phyloP scores from a whole-genome alignment of 179 eudicot genomes.

The Drosera spatulata region DNA sequence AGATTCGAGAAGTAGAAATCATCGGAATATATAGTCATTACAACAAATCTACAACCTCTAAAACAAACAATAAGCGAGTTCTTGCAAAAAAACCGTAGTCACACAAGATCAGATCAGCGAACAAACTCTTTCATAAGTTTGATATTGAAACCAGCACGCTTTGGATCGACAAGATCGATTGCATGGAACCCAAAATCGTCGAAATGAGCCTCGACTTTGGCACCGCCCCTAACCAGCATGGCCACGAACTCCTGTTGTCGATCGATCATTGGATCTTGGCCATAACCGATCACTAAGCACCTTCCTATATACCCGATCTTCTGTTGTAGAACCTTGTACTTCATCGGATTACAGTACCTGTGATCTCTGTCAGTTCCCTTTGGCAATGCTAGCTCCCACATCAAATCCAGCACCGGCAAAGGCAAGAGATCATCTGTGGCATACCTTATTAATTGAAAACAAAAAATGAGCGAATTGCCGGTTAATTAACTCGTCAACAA shows the following conservation, averaged over 20 bases:
- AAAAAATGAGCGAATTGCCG: too few relatives aligned
- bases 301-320: constrained; percentile 28
- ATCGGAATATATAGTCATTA: too few relatives aligned
- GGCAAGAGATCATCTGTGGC: constrained; percentile 49
- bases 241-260: constrained; percentile 56
- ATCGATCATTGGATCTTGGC: constrained; percentile 64
- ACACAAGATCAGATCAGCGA: not conserved
- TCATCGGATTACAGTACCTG: constrained; percentile 51
- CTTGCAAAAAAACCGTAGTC: too few relatives aligned
- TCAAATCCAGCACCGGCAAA: constrained; percentile 50
- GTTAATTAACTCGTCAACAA: too few relatives aligned
- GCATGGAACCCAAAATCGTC: constrained; percentile 65
- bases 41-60: too few relatives aligned
- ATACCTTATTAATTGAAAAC: constrained; percentile 1
- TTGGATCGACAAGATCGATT: constrained; percentile 39
- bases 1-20: too few relatives aligned
- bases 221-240: constrained; percentile 49
- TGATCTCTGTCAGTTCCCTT: constrained; percentile 55
- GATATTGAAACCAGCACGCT: constrained; percentile 26
- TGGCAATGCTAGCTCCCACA: constrained; percentile 77
- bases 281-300: constrained; percentile 66
- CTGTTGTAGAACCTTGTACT: constrained; percentile 12
- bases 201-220: constrained; percentile 57
- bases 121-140: constrained; percentile 45
- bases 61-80: too few relatives aligned